Percentiles rank a stretch among this genome's conserved stretches.
These are phyloP conservation scores for Choanephora cucurbitarum DNA, from an alignment of 371 early-diverging fungal genomes.

Conservation along the genomic window DNA sequence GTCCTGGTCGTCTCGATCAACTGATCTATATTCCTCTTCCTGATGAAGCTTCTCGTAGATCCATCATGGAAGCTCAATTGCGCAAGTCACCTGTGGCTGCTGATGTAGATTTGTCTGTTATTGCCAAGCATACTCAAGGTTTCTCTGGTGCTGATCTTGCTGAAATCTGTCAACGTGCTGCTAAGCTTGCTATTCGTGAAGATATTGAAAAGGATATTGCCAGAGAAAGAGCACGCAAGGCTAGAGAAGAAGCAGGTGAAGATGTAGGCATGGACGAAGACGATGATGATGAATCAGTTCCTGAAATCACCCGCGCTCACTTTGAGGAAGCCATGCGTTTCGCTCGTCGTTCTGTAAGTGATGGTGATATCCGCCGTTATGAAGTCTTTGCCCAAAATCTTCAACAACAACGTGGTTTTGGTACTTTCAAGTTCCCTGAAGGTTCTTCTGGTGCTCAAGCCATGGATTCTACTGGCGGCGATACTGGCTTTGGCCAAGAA, in stretches of 20 bases:
- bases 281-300: conserved; percentile 83
- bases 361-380: conserved; percentile 97
- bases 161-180: conserved; percentile 99
- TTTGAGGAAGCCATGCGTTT: conserved; percentile 99
- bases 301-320: conserved; percentile 92
- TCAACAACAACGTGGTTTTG: conserved; percentile 93
- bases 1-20: conserved; percentile 99
- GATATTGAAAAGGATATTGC: conserved; percentile 93
- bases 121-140: conserved; percentile 94
- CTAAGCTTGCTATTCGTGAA: conserved; percentile 99
- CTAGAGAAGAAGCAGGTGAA: conserved; percentile 63
- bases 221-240: conserved; percentile 72
- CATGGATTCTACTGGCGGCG: conserved; percentile 37
- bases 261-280: conserved; percentile 81
- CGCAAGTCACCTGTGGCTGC: conserved; percentile 94
- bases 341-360: conserved; percentile 96
- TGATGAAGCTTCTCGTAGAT: conserved; percentile 87
- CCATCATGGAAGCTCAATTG: conserved; percentile 93
- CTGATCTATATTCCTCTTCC: conserved; percentile 99
- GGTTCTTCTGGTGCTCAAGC: conserved; percentile 38
- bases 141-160: conserved; percentile 99
- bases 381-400: conserved; percentile 99
- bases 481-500: conserved; percentile 51
- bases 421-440: conserved; percentile 93
- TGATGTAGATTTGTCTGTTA: conserved; percentile 84